phyloP scores from a whole-genome alignment of 1,284 basidiomycete genomes.

The Austroboletus rostrupii region DNA sequence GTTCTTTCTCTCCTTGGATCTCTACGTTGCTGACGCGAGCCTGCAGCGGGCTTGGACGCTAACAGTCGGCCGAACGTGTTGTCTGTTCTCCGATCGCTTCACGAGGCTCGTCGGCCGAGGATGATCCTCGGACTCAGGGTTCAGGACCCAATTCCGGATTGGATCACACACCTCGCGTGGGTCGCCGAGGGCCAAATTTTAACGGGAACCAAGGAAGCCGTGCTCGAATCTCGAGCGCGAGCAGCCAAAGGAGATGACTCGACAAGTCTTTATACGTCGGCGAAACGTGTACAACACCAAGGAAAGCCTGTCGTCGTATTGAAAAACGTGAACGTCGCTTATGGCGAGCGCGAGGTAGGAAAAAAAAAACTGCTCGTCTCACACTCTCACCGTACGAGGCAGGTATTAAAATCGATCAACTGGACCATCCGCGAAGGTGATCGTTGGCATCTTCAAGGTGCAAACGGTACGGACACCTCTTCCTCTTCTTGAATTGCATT shows the following conservation, averaged over 20 bases:
- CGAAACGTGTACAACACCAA: constrained; percentile 5
- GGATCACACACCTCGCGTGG: constrained; percentile 74
- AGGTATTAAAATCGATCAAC: constrained; percentile 72
- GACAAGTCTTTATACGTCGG: neutral
- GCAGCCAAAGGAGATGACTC: constrained; percentile 4
- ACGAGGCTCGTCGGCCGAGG: constrained; percentile 47
- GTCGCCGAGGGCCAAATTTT: constrained; percentile 49
- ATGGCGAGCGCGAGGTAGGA: constrained; percentile 58
- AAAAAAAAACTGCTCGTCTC: constrained; percentile 7
- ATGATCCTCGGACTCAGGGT: constrained; percentile 79
- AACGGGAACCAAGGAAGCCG: constrained; percentile 42
- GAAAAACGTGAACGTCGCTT: constrained; percentile 67
- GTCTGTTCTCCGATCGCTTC: constrained; percentile 56
- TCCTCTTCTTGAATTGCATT: constrained; percentile 35
- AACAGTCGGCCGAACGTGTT: constrained; percentile 56
- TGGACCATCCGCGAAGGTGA: constrained; percentile 82
- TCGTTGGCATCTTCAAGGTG: constrained; percentile 83
- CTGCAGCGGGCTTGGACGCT: constrained; percentile 71
- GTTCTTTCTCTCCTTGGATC: constrained; percentile 16
- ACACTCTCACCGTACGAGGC: neutral
- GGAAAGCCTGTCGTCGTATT: constrained; percentile 41
- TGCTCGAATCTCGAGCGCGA: constrained; percentile 27
- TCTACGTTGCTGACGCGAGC: constrained; percentile 2
- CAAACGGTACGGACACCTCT: constrained; percentile 59
- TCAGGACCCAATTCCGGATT: constrained; percentile 79